Base-by-base conservation (phyloP, 352 stramenopile genomes). In the Nothophytophthora sp. region DNA sequence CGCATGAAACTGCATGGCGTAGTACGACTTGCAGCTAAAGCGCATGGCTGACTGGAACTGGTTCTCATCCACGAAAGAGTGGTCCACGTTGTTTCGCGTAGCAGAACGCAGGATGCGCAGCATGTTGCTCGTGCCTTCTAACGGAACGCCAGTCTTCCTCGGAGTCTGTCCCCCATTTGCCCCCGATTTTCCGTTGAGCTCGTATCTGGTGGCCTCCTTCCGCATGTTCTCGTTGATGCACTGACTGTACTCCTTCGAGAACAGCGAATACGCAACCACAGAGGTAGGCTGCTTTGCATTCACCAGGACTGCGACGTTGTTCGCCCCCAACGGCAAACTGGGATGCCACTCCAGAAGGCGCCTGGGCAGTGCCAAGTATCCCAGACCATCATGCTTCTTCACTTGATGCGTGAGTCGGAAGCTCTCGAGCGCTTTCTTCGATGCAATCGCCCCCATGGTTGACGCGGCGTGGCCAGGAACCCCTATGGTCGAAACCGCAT, bases 11-110 rank as follows among this genome's bases (percentile, higher is more conserved):
- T 96, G 86, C 80, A 92, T 92, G 16, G 86, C 86, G 39, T 93
- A 96, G 53, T 94, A 96, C 36, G 81, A 86, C 53, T 94, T 96
- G 63, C 86, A 96, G 34, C 75, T 88, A 47, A 96, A 96, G 6
- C 82, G 81, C 35, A 85, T 90, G 20, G 72, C 64, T 4, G 68
- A 67, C 50, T 95, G 82, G 51, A 93, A 95, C 48, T 93, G 77
- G 48, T 86, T 92, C 27, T 95, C 85, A 37, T 95, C 85, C 9
- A 90, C 77, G 41, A 95, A 95, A 23, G 76, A 75, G 49, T 95
- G 79, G 20, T 93, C 85, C 9, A 95, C 77, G 24, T 95, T 95
- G 55, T 86, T 93, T 10, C 85, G 68, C 6, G 73, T 72, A 24
- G 70, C 62, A 10, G 79, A 90, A 11, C 79, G 73, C 19, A 95